Base-by-base conservation (phyloP, 352 stramenopile genomes). In the Plasmopara viticola region DNA sequence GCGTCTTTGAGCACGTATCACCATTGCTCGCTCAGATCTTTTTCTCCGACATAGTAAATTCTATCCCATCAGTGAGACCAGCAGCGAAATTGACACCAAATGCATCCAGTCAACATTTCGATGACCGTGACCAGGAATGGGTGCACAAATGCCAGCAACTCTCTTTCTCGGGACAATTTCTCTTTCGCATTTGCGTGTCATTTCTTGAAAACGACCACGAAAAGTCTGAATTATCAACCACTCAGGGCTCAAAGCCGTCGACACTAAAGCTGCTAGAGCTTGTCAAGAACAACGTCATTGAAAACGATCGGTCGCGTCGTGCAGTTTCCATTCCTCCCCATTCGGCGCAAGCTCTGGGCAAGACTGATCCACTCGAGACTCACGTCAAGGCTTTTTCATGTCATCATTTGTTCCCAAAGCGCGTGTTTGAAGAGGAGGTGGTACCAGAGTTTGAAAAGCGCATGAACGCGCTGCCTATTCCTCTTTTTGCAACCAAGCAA, bases 341-440 rank as follows among this genome's bases (percentile, higher is more conserved):
- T 44, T 80, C 79, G 0, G 73, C 81, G 6, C 68, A 79, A 41
- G 62, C 70, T 10, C 61, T 94, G 17, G 84, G 84, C 40, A 89
- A 90, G 50, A 89, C 77, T 33, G 84, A 94, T 20, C 84, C 84
- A 20, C 64, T 94, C 7, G 84, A 94, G 54, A 94, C 84, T 12
- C 84, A 94, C 52, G 81, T 85, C 14, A 90, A 91, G 62, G 84
- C 71, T 2, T 94, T 94, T 50, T 86, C 81, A 10, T 94, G 84
- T 34, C 75, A 78, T 10, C 84, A 94, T 48, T 56, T 90, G 15
- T 94, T 90, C 49, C 79, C 84, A 9, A 91, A 91, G 66, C 79
- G 84, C 29, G 68, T 94, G 42, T 92, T 89, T 42, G 81, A 94
- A 44, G 84, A 94, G 50, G 84, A 94, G 33, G 70, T 94, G 10